Base-by-base conservation (phyloP, 2,329 filamentous ascomycete species). In the Aspergillus sp. region DNA sequence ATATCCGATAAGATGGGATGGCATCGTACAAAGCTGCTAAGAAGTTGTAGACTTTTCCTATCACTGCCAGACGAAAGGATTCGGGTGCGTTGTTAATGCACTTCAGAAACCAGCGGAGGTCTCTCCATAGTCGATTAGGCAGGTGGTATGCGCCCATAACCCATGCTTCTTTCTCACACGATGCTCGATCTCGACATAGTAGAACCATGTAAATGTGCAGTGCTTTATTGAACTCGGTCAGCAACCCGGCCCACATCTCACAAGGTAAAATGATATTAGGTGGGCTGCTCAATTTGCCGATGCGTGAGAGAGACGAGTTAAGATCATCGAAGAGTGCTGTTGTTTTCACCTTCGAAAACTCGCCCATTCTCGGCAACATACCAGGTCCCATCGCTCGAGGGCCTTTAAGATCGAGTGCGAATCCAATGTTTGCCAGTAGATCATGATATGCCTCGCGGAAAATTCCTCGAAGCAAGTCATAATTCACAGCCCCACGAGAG, bases 101-200 rank as follows among this genome's bases (percentile, higher is more conserved):
- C 4, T 47, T 50, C 22, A 62, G 41, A 30, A 56, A 58, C 60
- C 55, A 62, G 12, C 45, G 42, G 18, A 62, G 39, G 20, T 62
- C 60, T 56, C 57, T 62, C 60, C 47, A 62, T 20, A 62, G 38
- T 12, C 47, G n/a, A 38, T 62, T 60, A n/a, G 53, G 60, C 4
- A 62, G 60, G 41, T 62, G 48, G 42, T 62, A 62, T 24, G 48
- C 57, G 18, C 48, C 49, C 13, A 56, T 50, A 8, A 32, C 5
- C 30, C 54, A 45, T 36, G 18, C 13, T 36, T 47, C 44, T 51
- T 53, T 54, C 42, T 47, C 22, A 24, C 9, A 32, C 8, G 55
- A 57, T 15, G 51, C 51, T 17, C 56, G 51, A 22, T 60, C 56
- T 17, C 53, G 53, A 9, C 48, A n/a, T 5, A 61, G 32, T 11